Percentiles rank a stretch among this genome's conserved stretches.
Conservation (phyloP, 2,329 filamentous ascomycete species). For the Fusarium illudens region DNA sequence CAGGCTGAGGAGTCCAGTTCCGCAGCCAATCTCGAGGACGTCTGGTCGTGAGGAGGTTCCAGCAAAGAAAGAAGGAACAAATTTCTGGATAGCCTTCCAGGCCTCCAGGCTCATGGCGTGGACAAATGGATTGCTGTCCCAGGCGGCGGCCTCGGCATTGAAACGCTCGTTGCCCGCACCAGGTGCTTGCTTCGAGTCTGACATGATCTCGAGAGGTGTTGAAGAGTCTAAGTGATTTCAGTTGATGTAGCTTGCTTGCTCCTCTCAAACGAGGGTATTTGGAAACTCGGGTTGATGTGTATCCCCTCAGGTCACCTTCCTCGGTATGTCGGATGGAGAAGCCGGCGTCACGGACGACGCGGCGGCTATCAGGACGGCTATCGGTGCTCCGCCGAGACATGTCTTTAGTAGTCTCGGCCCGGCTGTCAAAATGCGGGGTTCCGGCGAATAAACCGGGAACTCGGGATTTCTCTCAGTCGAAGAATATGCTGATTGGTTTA, state of each 20-base stretch:
- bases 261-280: background rate
- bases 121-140: slow-evolving; percentile 63
- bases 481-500: background rate
- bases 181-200: background rate
- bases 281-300: background rate
- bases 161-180: slow-evolving; percentile 51
- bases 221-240: background rate
- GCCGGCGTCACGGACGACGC: background rate
- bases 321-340: background rate
- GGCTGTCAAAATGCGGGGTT: background rate
- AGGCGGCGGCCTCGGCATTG: slow-evolving; percentile 61
- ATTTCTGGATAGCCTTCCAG: slow-evolving; percentile 35
- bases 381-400: background rate
- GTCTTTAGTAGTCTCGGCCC: background rate
- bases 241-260: background rate
- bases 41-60: slow-evolving; percentile 36
- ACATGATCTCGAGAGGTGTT: background rate
- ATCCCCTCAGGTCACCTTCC: background rate
- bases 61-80: slow-evolving; percentile 35
- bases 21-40: slow-evolving; percentile 65
- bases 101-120: slow-evolving; percentile 54
- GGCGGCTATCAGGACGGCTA: background rate
- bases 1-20: slow-evolving; percentile 63
- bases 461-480: background rate
- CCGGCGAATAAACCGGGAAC: background rate